Conservation (phyloP, 108 stramenopile genomes). For the Mediolabrus comicus region DNA sequence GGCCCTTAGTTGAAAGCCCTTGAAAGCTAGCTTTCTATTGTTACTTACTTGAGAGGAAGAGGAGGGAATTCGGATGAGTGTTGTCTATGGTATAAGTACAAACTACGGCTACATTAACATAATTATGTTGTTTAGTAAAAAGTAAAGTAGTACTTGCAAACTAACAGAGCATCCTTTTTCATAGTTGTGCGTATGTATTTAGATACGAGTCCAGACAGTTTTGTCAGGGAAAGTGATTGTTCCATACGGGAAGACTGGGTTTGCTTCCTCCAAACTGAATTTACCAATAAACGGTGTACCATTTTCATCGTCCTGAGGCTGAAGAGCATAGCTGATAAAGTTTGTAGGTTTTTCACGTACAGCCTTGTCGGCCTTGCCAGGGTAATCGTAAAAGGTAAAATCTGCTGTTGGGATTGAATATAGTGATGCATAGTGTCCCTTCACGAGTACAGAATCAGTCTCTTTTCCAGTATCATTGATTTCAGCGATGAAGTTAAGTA, state of each 20-base stretch:
- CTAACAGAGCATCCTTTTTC: no score
- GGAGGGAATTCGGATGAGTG: no score
- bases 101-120: no score
- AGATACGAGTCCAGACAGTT: constrained; percentile 22
- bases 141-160: no score
- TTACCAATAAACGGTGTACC: constrained; percentile 1
- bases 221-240: constrained; percentile 25
- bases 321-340: constrained; percentile 6
- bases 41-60: no score
- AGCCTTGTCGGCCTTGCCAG: neutral
- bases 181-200: no score
- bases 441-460: constrained; percentile 7
- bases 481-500: neutral
- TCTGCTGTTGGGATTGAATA: constrained; percentile 17
- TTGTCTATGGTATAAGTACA: no score
- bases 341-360: neutral
- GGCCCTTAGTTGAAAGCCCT: no score
- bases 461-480: constrained; percentile 21
- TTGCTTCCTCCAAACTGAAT: constrained; percentile 10
- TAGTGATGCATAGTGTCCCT: constrained; percentile 5
- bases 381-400: constrained; percentile 19
- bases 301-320: neutral
- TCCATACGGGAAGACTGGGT: constrained; percentile 14
- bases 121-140: no score
- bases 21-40: no score